These are phyloP conservation scores for Colletotrichum theobromicola DNA, from an alignment of 2,329 filamentous ascomycete species.

Conservation along the genomic window DNA sequence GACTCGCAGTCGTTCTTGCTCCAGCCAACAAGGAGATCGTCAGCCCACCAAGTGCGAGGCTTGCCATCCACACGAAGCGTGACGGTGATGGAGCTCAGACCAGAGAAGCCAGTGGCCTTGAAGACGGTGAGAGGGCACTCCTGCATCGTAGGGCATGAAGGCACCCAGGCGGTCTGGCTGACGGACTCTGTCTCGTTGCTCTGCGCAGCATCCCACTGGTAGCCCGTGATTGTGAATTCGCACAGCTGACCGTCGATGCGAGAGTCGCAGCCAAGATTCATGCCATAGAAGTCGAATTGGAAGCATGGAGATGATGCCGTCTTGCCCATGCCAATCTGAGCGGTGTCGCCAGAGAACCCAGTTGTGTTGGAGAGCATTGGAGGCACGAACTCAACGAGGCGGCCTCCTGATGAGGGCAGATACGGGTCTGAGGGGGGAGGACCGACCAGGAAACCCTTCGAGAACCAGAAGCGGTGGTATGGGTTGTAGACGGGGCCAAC, in stretches of 20 bases:
- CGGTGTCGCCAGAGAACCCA: slow-evolving; percentile 35
- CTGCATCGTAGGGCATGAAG: slow-evolving; percentile 40
- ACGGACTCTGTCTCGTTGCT: slow-evolving; percentile 31
- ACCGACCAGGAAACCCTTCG: slow-evolving; percentile 43
- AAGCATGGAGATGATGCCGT: slow-evolving; percentile 41
- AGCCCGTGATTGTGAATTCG: slow-evolving; percentile 47
- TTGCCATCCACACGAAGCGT: slow-evolving; percentile 41
- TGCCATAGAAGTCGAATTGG: slow-evolving; percentile 43
- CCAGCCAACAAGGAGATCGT: slow-evolving; percentile 46
- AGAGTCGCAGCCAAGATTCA: slow-evolving; percentile 38
- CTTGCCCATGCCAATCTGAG: slow-evolving; percentile 45
- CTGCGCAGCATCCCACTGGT: slow-evolving; percentile 37
- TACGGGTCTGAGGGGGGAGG: slow-evolving; percentile 39
- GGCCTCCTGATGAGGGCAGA: slow-evolving; percentile 42
- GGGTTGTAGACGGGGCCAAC: slow-evolving; percentile 45
- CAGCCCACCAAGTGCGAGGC: slow-evolving; percentile 45
- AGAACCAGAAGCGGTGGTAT: slow-evolving; percentile 45
- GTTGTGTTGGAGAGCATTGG: slow-evolving; percentile 33
- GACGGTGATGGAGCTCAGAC: slow-evolving; percentile 44
- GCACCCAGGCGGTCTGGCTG: slow-evolving; percentile 42
- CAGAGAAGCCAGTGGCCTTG: slow-evolving; percentile 40
- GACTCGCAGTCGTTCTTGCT: slow-evolving; percentile 45
- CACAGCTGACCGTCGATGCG: slow-evolving; percentile 36
- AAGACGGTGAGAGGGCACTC: slow-evolving; percentile 40
- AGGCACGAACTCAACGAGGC: slow-evolving; percentile 45